Conservation (phyloP, 345 rosid genomes). For the Gossypium longicalyx region DNA sequence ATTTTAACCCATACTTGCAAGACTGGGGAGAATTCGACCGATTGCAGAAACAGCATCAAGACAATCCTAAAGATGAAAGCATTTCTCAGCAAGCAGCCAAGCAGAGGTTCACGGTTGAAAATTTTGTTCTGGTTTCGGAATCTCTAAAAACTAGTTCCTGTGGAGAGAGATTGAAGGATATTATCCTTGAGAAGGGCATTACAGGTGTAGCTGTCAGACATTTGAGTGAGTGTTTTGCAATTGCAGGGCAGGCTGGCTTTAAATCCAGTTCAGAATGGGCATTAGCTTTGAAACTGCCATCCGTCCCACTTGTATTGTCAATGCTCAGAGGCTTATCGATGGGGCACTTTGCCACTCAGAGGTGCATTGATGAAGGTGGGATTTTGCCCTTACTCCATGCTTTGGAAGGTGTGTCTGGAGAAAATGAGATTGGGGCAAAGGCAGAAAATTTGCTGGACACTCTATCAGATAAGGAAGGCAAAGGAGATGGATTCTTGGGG, state of each 20-base stretch:
- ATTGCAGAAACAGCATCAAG: slow-evolving; percentile 68
- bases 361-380: slow-evolving; percentile 78
- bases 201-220: slow-evolving; percentile 74
- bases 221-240: slow-evolving; percentile 66
- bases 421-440: slow-evolving; percentile 93
- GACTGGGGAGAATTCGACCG: slow-evolving; percentile 82
- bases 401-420: slow-evolving; percentile 89
- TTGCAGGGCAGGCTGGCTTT: slow-evolving; percentile 74
- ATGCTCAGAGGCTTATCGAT: slow-evolving; percentile 95
- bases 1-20: slow-evolving; percentile 79
- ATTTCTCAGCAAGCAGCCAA: slow-evolving; percentile 60
- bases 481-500: slow-evolving; percentile 91
- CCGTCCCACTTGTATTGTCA: slow-evolving; percentile 84
- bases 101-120: slow-evolving; percentile 79
- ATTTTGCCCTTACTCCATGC: slow-evolving; percentile 84
- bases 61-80: slow-evolving; percentile 68
- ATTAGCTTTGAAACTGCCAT: slow-evolving; percentile 70
- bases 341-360: slow-evolving; percentile 90
- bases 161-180: slow-evolving; percentile 94
- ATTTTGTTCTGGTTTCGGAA: slow-evolving; percentile 92
- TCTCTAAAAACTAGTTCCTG: slow-evolving; percentile 96
- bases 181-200: slow-evolving; percentile 83
- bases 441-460: slow-evolving; percentile 96
- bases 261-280: slow-evolving; percentile 72
- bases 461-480: slow-evolving; percentile 79